phyloP scores from a whole-genome alignment of 2,329 filamentous ascomycete species.

The Fusarium sp. region DNA sequence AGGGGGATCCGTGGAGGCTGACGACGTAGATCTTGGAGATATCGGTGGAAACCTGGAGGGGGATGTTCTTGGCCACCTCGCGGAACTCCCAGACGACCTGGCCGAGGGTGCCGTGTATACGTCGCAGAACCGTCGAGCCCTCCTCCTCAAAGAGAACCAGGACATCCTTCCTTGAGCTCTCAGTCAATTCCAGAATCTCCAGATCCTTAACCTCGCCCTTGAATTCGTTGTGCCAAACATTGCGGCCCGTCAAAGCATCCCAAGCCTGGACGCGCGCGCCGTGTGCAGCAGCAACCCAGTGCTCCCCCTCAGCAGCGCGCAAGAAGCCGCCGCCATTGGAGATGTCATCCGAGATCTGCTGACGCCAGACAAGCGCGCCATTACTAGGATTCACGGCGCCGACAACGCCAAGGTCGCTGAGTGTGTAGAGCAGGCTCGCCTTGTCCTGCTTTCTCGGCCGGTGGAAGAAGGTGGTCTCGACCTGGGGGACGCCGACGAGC shows the following conservation, averaged over 20 bases:
- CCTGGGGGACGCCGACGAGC: slow-evolving; percentile 84
- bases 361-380: slow-evolving; percentile 88
- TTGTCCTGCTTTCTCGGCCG: slow-evolving; percentile 83
- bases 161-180: slow-evolving; percentile 74
- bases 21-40: slow-evolving; percentile 79
- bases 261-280: slow-evolving; percentile 80
- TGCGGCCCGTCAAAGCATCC: slow-evolving; percentile 84
- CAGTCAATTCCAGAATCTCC: slow-evolving; percentile 80
- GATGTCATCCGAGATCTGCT: slow-evolving; percentile 70
- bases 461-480: slow-evolving; percentile 94
- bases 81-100: slow-evolving; percentile 82
- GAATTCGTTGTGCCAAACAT: slow-evolving; percentile 78
- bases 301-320: slow-evolving; percentile 81
- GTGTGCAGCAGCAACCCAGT: slow-evolving; percentile 79
- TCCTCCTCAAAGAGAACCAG: slow-evolving; percentile 75
- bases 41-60: slow-evolving; percentile 81
- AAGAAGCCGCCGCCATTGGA: slow-evolving; percentile 65
- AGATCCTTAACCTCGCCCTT: slow-evolving; percentile 72
- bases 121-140: slow-evolving; percentile 70
- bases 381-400: slow-evolving; percentile 91
- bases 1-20: slow-evolving; percentile 75
- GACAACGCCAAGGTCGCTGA: slow-evolving; percentile 85
- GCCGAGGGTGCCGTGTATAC: slow-evolving; percentile 79
- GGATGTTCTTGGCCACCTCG: slow-evolving; percentile 75
- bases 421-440: slow-evolving; percentile 89